These are phyloP conservation scores for Phanerodontia chrysosporium DNA, from an alignment of 768 basidiomycete genomes.

Conservation along the genomic window DNA sequence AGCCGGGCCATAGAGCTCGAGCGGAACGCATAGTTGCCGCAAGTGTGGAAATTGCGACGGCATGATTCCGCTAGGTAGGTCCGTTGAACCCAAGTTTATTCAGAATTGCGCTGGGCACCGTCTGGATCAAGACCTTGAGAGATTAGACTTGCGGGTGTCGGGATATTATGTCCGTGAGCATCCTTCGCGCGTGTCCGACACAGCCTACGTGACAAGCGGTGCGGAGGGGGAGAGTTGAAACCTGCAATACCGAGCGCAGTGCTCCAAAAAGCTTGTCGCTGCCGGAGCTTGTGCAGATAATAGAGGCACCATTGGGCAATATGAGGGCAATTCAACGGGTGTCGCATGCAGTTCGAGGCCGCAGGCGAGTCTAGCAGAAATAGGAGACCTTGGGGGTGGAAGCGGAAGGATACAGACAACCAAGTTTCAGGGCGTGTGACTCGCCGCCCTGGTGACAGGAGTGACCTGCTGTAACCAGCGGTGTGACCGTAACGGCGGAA, in stretches of 20 bases:
- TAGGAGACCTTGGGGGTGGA: background rate
- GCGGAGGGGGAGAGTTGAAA: background rate
- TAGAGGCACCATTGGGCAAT: no score
- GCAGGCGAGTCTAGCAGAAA: background rate
- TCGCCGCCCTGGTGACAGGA: conserved; percentile 1
- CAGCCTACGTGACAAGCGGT: conserved; percentile 2
- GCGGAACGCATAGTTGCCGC: no score
- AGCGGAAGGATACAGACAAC: background rate
- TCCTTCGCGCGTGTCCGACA: background rate
- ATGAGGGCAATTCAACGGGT: background rate
- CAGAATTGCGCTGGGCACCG: no score
- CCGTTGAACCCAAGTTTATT: no score
- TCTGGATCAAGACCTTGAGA: background rate
- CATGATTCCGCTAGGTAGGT: no score
- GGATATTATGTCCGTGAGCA: background rate
- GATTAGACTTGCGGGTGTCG: background rate
- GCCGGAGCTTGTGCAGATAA: background rate
- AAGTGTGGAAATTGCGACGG: no score
- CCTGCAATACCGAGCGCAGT: background rate
- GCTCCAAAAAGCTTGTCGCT: background rate
- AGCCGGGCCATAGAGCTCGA: background rate
- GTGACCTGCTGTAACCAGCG: conserved; percentile 2
- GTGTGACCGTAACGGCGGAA: conserved; percentile 3
- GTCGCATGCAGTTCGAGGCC: conserved; percentile 31
- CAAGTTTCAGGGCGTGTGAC: conserved; percentile 3